Base-by-base conservation (phyloP, 257 asterid genomes). In the Lavandula angustifolia region DNA sequence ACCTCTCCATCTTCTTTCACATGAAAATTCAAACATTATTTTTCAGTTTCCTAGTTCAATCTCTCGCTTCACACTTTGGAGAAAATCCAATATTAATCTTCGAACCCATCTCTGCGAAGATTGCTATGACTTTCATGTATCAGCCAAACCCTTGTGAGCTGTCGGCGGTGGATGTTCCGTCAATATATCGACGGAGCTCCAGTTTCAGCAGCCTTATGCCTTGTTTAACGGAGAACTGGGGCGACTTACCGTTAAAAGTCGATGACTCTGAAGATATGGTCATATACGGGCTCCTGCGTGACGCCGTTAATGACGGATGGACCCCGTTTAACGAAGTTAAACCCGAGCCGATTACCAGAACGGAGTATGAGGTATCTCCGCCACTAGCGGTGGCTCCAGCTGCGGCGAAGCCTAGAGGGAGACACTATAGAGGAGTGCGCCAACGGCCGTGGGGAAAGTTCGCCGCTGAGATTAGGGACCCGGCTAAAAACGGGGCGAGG, bases 371-470 rank as follows among this genome's bases (percentile, higher is more conserved):
- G 27, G 27, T 22, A 22, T 22, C 27, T 22, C 27, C 27, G 27
- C 27, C 27, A 22, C 1, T 22, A 22, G 27, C 27, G 27, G 27
- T 22, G 27, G 52, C 61, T 3, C 68, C 81, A 33, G 13, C 55
- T 17, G 67, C 3, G 42, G 52, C 9, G 73, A 77, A 62, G 74
- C 63, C 95, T 7, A 81, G 76, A 16, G 92, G 82, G 9, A 69
- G 85, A 78, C 96, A 81, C 61, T 84, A 78, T 54, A 69, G 96
- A 32, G 96, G 96, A 0, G 95, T 89, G 40, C 76, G 96, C 75
- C 94, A 79, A 37, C 72, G 96, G 63, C 95, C 95, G 32, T 89
- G 96, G 94, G 95, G 96, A 4, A 89, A 89, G 73, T 89, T 89
- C 53, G 96, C 95, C 4, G 94, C 95, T 4, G 96, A 89, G 76